Conservation (phyloP, 2,329 filamentous ascomycete genomes). For the Calonectria pteridis region DNA sequence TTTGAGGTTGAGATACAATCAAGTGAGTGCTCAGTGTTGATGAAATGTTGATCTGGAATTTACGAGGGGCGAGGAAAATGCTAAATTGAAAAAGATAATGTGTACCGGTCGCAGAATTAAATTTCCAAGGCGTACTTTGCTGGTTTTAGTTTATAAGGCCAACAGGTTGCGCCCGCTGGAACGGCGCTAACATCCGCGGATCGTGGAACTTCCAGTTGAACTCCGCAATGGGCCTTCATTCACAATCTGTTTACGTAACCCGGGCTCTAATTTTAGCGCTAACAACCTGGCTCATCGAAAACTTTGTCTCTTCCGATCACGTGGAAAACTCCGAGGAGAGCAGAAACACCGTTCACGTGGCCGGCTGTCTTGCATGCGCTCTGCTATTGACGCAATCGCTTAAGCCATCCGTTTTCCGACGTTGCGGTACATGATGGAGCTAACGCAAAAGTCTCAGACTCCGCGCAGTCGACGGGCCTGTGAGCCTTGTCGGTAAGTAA, state of each 20-base stretch:
- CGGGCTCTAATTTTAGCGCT: background rate
- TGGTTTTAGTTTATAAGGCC: background rate
- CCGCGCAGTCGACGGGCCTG: background rate
- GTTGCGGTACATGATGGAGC: background rate
- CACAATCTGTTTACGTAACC: background rate
- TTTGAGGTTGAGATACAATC: background rate
- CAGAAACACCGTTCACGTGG: conserved; percentile 5
- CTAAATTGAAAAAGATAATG: background rate
- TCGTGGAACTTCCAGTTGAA: background rate
- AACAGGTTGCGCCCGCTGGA: background rate
- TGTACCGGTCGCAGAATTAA: background rate
- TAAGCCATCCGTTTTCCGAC: background rate
- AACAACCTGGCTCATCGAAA: background rate
- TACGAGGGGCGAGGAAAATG: background rate
- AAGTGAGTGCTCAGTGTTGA: background rate
- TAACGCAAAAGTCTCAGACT: background rate
- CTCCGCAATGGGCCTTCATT: background rate
- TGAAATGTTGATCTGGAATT: background rate
- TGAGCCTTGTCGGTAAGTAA: background rate
- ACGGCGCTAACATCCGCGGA: background rate
- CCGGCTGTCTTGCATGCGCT: background rate
- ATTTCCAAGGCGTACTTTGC: background rate
- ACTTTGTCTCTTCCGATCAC: background rate
- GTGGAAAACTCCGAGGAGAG: background rate
- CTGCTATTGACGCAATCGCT: background rate